phyloP scores from a whole-genome alignment of 176 grass and related monocot species.

The Ananas comosus region DNA sequence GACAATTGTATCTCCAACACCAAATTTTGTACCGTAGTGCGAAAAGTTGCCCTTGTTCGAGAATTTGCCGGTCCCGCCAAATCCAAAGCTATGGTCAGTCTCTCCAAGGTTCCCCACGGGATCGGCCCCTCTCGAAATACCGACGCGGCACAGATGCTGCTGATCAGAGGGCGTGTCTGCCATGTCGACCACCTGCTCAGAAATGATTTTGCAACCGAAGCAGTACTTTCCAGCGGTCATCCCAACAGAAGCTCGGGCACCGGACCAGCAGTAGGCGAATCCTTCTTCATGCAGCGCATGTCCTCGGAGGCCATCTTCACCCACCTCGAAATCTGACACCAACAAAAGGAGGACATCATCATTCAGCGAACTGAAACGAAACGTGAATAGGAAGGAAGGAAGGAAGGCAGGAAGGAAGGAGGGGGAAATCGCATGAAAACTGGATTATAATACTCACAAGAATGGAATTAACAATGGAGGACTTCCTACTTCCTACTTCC shows the following conservation, averaged over 20 bases:
- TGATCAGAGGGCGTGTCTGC: constrained; percentile 28
- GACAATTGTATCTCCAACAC: constrained; percentile 48
- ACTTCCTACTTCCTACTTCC: too few relatives aligned
- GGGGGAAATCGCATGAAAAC: too few relatives aligned
- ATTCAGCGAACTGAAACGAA: not conserved
- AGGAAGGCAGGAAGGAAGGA: too few relatives aligned
- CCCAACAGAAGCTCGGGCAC: constrained; percentile 43
- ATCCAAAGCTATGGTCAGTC: constrained; percentile 43
- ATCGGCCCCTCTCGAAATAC: constrained; percentile 37
- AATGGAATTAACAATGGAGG: too few relatives aligned
- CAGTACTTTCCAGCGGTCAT: constrained; percentile 42
- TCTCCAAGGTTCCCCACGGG: constrained; percentile 45
- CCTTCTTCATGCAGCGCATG: constrained; percentile 36
- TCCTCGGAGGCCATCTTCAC: constrained; percentile 28
- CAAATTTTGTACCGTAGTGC: constrained; percentile 37
- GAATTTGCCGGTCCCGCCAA: constrained; percentile 57
- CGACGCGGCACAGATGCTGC: constrained; percentile 52
- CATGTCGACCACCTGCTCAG: constrained; percentile 50
- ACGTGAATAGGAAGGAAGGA: too few relatives aligned
- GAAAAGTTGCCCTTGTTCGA: constrained; percentile 33
- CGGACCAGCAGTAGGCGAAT: constrained; percentile 73
- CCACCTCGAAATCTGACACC: constrained; percentile 43
- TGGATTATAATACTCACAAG: too few relatives aligned
- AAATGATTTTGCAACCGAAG: constrained; percentile 49
- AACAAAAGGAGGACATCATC: not conserved